Percentiles rank a stretch among this genome's conserved stretches.
These are phyloP conservation scores for Hypoxylon rickii DNA, from an alignment of 495 filamentous ascomycete species.

Conservation along the genomic window DNA sequence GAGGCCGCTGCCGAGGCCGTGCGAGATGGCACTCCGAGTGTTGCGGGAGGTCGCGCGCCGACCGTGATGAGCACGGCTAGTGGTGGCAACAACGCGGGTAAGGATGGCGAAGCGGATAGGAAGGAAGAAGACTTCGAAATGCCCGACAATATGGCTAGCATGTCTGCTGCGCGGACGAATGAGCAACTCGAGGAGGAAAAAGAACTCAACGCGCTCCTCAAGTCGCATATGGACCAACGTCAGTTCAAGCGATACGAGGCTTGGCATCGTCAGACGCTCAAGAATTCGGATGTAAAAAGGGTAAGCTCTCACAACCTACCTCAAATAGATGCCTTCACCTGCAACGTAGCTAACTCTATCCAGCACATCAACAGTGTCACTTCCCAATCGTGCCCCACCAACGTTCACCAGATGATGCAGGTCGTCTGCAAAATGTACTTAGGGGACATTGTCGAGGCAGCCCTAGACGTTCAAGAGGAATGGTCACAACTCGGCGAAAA, in stretches of 20 bases:
- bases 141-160: constrained; percentile 62
- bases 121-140: constrained; percentile 69
- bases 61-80: constrained; percentile 55
- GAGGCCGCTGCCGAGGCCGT: constrained; percentile 53
- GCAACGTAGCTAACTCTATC: constrained; percentile 28
- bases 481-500: constrained; percentile 66
- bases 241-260: constrained; percentile 76
- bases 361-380: constrained; percentile 86
- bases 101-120: constrained; percentile 59
- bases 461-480: constrained; percentile 76
- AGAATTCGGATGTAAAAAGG: constrained; percentile 52
- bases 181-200: constrained; percentile 74
- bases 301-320: constrained; percentile 40
- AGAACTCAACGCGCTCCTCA: constrained; percentile 61
- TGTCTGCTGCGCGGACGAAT: constrained; percentile 57
- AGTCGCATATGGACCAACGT: constrained; percentile 66
- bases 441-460: constrained; percentile 80
- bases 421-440: constrained; percentile 83
- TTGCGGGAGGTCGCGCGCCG: constrained; percentile 53
- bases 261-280: constrained; percentile 72
- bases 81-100: constrained; percentile 35
- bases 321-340: not conserved
- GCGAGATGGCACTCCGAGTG: constrained; percentile 43
- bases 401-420: constrained; percentile 78
- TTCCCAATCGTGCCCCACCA: constrained; percentile 80